Percentiles rank a stretch among this genome's conserved stretches.
These are phyloP conservation scores for Xylariaceae sp. DNA, from an alignment of 2,329 filamentous ascomycete species.

Conservation along the genomic window DNA sequence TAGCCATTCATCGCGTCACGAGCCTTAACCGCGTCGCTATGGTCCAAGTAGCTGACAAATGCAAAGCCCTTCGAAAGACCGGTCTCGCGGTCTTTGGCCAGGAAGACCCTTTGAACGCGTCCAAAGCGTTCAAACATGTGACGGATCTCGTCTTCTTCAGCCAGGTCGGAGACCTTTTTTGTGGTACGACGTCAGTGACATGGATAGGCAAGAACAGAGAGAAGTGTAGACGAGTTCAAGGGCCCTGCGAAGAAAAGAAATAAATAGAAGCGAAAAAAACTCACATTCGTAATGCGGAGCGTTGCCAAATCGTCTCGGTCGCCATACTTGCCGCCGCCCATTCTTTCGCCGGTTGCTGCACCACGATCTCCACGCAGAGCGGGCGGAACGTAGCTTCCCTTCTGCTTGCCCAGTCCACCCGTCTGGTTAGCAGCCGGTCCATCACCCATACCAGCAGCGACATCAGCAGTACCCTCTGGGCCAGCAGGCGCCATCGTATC, in stretches of 20 bases:
- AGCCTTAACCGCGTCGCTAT: constrained; percentile 82
- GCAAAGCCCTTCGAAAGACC: constrained; percentile 96
- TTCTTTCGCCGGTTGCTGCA: constrained; percentile 68
- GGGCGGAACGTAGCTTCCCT: constrained; percentile 87
- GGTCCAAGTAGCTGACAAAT: constrained; percentile 94
- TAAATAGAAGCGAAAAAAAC: constrained; percentile 38
- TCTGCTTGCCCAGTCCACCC: constrained; percentile 52
- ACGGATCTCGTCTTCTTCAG: constrained; percentile 89
- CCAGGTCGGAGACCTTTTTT: constrained; percentile 86
- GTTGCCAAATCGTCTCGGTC: constrained; percentile 96
- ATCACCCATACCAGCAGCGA: constrained; percentile 51
- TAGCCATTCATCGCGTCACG: constrained; percentile 98
- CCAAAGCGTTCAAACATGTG: constrained; percentile 98
- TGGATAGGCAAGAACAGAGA: neutral
- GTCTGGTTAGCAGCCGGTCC: constrained; percentile 40
- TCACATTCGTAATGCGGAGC: constrained; percentile 92
- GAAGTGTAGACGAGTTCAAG: neutral
- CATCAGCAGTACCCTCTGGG: constrained; percentile 48
- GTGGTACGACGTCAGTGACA: neutral
- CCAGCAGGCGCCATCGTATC: constrained; percentile 94
- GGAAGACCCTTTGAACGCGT: constrained; percentile 92
- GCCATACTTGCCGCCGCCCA: constrained; percentile 77
- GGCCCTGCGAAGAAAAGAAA: neutral
- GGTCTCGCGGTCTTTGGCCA: constrained; percentile 96
- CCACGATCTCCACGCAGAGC: constrained; percentile 71